Percentiles rank a stretch among this genome's conserved stretches.
phyloP scores from a whole-genome alignment of 768 basidiomycete species.

The Pulveroboletus sp. region DNA sequence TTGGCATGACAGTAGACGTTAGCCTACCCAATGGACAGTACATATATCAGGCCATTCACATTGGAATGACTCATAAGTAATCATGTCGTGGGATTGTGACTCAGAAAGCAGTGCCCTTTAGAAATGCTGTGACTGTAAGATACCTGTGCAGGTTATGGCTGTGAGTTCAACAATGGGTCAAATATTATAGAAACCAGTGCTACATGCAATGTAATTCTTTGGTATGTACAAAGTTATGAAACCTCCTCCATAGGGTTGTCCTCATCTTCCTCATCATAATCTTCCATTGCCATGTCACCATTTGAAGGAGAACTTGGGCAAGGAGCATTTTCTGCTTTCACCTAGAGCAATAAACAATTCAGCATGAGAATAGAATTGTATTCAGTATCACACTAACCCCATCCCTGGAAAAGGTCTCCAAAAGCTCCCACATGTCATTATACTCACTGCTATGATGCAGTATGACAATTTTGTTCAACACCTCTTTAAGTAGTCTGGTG shows the following conservation, averaged over 20 bases:
- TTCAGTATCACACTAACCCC: slow-evolving; percentile 40
- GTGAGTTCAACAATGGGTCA: neutral
- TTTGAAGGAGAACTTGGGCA: slow-evolving; percentile 31
- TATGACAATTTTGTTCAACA: slow-evolving; percentile 69
- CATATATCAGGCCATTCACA: neutral
- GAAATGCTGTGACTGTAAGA: too few species aligned
- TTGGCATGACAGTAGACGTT: slow-evolving; percentile 11
- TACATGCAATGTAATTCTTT: neutral
- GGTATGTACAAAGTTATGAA: slow-evolving; percentile 35
- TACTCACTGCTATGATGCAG: slow-evolving; percentile 77
- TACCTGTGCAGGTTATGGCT: neutral
- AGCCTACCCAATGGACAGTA: neutral
- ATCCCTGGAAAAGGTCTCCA: slow-evolving; percentile 64
- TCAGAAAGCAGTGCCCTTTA: too few species aligned
- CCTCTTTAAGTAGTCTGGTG: too few species aligned
- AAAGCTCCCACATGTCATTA: slow-evolving; percentile 78
- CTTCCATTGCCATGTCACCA: slow-evolving; percentile 37
- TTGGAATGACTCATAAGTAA: slow-evolving; percentile 7
- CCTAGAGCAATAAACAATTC: slow-evolving; percentile 24
- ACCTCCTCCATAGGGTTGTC: slow-evolving; percentile 71
- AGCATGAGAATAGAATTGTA: neutral
- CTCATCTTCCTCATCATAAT: slow-evolving; percentile 44
- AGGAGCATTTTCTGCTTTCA: slow-evolving; percentile 46
- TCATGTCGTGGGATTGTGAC: too few species aligned
- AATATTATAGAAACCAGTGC: neutral